Percentiles rank a stretch among this genome's conserved stretches.
These are phyloP conservation scores for Pichia sp. DNA, from an alignment of 1,139 yeast genomes.

Conservation along the genomic window DNA sequence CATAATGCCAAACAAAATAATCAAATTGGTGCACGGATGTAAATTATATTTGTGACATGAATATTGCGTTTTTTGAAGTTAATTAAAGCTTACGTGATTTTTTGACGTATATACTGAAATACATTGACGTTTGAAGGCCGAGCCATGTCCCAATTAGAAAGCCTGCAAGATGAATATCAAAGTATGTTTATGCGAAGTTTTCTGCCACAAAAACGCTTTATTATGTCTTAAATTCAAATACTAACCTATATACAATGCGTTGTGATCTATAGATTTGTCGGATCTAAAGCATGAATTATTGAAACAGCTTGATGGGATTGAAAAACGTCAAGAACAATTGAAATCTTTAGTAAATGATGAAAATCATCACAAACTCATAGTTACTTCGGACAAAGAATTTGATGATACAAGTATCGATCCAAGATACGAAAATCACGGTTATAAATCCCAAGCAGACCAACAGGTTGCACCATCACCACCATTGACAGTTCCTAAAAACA, in stretches of 20 bases:
- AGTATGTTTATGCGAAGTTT: not conserved
- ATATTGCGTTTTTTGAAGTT: not conserved
- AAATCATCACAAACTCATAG: not conserved
- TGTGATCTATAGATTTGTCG: not conserved
- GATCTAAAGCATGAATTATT: not conserved
- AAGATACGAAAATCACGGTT: constrained; percentile 5
- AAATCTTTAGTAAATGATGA: constrained; percentile 4
- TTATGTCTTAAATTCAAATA: not conserved
- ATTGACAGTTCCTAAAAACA: not conserved
- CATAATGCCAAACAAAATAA: not conserved
- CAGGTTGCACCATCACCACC: not conserved
- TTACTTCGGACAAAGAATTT: constrained; percentile 34
- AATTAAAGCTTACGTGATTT: not conserved
- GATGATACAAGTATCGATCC: constrained; percentile 78
- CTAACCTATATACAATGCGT: not conserved
- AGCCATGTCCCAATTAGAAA: not conserved
- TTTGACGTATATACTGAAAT: not conserved
- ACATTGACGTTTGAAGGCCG: not conserved
- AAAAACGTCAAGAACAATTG: constrained; percentile 1
- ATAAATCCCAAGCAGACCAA: not conserved
- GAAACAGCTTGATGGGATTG: constrained; percentile 1
- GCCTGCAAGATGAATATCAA: not conserved
- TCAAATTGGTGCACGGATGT: not conserved
- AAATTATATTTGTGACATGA: not conserved
- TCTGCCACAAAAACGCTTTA: not conserved